Evolutionary conservation across 176 grass and related monocot species (phyloP).

Genomic region (Oryza brachyantha): DNA sequence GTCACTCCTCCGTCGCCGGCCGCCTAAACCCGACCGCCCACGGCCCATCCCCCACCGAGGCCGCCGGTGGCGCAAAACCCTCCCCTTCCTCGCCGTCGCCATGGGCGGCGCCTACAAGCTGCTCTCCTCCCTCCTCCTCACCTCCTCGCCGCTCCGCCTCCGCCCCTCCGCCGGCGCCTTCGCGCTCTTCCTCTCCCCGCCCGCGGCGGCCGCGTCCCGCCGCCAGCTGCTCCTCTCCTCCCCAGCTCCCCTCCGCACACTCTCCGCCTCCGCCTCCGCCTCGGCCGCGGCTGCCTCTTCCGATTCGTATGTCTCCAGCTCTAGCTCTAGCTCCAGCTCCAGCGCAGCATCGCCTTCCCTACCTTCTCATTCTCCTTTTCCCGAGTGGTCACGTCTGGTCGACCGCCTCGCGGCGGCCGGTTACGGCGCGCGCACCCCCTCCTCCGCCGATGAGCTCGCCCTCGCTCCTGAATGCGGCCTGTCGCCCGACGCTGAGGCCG

Average conservation of each 20-base stretch:
- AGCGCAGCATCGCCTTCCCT: not conserved
- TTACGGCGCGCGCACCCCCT: constrained; percentile 30
- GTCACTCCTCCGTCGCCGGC: not conserved
- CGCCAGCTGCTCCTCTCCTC: constrained; percentile 26
- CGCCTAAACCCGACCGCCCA: not conserved
- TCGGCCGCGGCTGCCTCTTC: constrained; percentile 1
- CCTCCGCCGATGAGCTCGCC: constrained; percentile 20
- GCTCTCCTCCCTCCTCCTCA: constrained; percentile 54
- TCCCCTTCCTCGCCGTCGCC: not conserved
- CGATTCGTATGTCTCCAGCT: constrained; percentile 13
- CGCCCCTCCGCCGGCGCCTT: constrained; percentile 33
- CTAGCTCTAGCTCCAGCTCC: not conserved
- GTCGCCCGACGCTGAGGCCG: constrained; percentile 40
- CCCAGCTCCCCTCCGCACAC: not conserved
- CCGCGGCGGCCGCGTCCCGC: constrained; percentile 10
- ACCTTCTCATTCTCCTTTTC: constrained; percentile 21
- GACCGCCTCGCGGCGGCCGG: constrained; percentile 49
- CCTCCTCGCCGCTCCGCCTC: constrained; percentile 50
- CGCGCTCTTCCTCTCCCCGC: constrained; percentile 41
- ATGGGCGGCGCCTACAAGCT: constrained; percentile 81
- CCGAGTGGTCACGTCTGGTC: constrained; percentile 71
- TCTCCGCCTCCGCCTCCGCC: constrained; percentile 18
- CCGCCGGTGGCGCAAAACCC: constrained; percentile 27
- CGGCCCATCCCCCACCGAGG: not conserved
- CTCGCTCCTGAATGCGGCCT: constrained; percentile 27